Base-by-base conservation (phyloP, 257 asterid genomes). In the Solanum virginianum region DNA sequence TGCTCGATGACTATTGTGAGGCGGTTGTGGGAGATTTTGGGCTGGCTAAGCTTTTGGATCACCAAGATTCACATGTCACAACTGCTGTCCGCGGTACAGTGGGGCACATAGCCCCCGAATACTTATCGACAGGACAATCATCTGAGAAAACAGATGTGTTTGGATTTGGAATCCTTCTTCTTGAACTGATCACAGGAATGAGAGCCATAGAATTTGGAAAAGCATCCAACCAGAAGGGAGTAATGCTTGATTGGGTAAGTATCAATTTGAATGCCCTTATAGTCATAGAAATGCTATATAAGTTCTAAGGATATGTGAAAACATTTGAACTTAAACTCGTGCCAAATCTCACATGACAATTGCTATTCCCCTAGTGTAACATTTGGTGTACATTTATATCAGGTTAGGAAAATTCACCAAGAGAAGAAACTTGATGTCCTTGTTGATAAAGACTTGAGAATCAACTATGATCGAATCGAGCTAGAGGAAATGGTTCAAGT, bases 11-110 rank as follows among this genome's bases (percentile, higher is more conserved):
- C 63, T 92, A 90, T 22, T 97, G 95, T 55, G 99, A 95, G 91
- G 99, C 99, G 22, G 99, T 97, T 41, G 99, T 97, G 56, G 99
- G 99, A 81, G 99, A 97, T 86, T 97, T 97, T 79, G 99, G 99
- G 49, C 43, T 97, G 88, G 99, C 98, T 5, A 97, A 97, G 95
- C 99, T 97, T 32, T 85, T 97, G 87, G 99, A 97, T 87, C 99
- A 93, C 77, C 92, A 93, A 66, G 99, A 95, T 83, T 91, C 99
- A 0, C 99, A 97, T 47, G 99, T 97, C 60, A 95, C 99, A 11
- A 97, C 99, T 0, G 99, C 99, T 66, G 98, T 97, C 3, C 93
- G 99, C 45, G 99, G 99, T 81, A 97, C 99, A 4, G 99, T 94
- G 59, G 99, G 99, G 7, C 99, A 97, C 85, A 97, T 97, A 39